Percentiles rank a stretch among this genome's conserved stretches.
These are phyloP conservation scores for Thielaviopsis ethacetica DNA, from an alignment of 2,329 filamentous ascomycete genomes.

Conservation along the genomic window DNA sequence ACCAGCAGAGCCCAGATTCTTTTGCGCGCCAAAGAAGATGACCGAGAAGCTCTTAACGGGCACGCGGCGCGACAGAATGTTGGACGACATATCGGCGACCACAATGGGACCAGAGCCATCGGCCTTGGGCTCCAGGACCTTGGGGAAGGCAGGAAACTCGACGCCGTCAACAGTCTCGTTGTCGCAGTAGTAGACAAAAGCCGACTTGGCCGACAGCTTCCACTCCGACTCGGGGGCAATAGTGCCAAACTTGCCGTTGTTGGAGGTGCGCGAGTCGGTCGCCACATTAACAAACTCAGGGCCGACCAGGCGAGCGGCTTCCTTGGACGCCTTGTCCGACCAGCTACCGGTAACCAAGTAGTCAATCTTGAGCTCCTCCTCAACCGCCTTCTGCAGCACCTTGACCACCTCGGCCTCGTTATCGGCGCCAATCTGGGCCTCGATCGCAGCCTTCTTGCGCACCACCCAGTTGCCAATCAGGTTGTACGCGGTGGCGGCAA, in stretches of 20 bases:
- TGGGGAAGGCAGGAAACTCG: constrained; percentile 65
- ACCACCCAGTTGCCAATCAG: constrained; percentile 70
- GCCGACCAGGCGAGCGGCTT: constrained; percentile 64
- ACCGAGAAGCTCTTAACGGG: constrained; percentile 64
- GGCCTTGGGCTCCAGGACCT: constrained; percentile 37
- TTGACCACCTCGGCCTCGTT: constrained; percentile 33
- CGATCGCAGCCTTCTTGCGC: constrained; percentile 43
- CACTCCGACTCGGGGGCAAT: constrained; percentile 67
- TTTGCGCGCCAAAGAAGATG: constrained; percentile 88
- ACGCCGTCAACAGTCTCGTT: constrained; percentile 93
- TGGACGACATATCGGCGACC: constrained; percentile 85
- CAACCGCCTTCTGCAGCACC: constrained; percentile 42
- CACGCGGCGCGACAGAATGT: constrained; percentile 70
- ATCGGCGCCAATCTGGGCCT: constrained; percentile 34
- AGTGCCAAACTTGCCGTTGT: constrained; percentile 68
- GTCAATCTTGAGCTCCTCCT: constrained; percentile 62
- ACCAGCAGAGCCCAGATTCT: constrained; percentile 78
- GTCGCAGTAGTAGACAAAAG: constrained; percentile 78
- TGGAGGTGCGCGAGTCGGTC: constrained; percentile 46
- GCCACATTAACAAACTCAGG: constrained; percentile 66
- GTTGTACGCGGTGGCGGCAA: constrained; percentile 73
- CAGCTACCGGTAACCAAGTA: constrained; percentile 84
- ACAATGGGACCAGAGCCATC: constrained; percentile 57
- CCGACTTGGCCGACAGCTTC: constrained; percentile 51
- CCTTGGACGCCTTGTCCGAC: constrained; percentile 74